Base-by-base conservation (phyloP, 2,329 filamentous ascomycete species). In the Botrytis fabae region DNA sequence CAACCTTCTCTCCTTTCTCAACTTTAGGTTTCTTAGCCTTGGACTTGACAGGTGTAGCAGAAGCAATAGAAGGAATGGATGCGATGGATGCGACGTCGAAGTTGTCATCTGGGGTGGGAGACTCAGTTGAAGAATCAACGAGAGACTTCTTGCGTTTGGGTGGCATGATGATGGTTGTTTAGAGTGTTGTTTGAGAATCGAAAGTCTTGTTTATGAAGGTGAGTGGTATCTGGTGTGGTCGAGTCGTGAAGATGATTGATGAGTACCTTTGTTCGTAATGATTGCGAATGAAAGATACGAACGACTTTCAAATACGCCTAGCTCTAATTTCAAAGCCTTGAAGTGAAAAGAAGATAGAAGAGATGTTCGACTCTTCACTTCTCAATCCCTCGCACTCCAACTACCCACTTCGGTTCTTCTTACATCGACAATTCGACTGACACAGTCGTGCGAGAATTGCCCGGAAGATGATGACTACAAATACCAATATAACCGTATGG, bases 11-110 rank as follows among this genome's bases (percentile, higher is more conserved):
- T 0, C 40, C 38, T 20, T 74, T 74, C 5, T 59, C 70, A 8
- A 62, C 9, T 69, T 69, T 72, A 6, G 54, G 22, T 51, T 40
- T 68, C 14, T 72, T 71, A 2, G 59, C 18, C n/a, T 75, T 76
- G 9, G 70, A 28, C 22, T 66, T 72, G 16, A 54, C 28, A 12
- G 70, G 70, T 38, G 70, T 60, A 4, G 74, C 73, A 1, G 73
- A 75, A 22, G 75, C 63, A 28, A 35, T 68, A 25, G 64, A 68
- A 2, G 48, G 64, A 1, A 68, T 8, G 16, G 65, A 68, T 42
- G 65, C 35, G 1, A 57, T 5, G n/a, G 65, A 68, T 44, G 38
- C 48, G 48, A 42, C 48, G n/a, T 68, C 65, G 3, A 68, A 42
- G 20, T 57, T 57, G 28, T 68, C 65, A 57, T 68, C 65, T 32